A percentile compares a stretch with the other conserved stretches of the same genome.
Conservation (phyloP, 768 basidiomycete species). For the Leccinellum albellum region DNA sequence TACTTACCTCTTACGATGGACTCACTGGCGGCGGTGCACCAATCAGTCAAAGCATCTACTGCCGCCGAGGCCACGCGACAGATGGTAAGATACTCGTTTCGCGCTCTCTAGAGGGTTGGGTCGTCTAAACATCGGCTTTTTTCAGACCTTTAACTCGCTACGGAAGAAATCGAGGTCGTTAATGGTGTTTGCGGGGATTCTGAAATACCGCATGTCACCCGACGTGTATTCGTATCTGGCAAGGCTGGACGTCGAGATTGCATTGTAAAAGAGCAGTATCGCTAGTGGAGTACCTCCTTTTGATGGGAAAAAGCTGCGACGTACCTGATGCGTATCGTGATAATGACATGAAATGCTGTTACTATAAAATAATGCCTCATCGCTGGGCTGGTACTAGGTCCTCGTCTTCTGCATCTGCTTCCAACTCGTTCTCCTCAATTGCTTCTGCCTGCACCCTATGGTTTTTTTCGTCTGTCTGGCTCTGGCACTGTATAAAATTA, state of each 20-base stretch:
- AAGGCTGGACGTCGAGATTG: conserved; percentile 81
- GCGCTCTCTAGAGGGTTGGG: conserved; percentile 10
- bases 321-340: conserved; percentile 13
- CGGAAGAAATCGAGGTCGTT: conserved; percentile 80
- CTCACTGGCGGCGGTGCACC: conserved; percentile 77
- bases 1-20: conserved; percentile 93
- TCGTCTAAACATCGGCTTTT: conserved; percentile 5
- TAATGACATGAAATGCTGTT: not conserved
- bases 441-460: conserved; percentile 24
- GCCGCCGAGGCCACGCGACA: conserved; percentile 75
- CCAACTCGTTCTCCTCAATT: conserved; percentile 28
- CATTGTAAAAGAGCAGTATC: conserved; percentile 41
- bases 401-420: conserved; percentile 10
- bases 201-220: conserved; percentile 86
- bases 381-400: conserved; percentile 28
- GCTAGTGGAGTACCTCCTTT: not conserved
- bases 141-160: conserved; percentile 56
- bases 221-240: conserved; percentile 89
- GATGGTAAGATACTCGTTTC: conserved; percentile 47
- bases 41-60: conserved; percentile 65
- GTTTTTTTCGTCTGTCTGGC: conserved; percentile 17
- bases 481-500: conserved; percentile 32
- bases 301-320: conserved; percentile 5
- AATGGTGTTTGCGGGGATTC: conserved; percentile 84
- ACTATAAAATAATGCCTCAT: conserved; percentile 10